phyloP scores from a whole-genome alignment of 495 filamentous ascomycete genomes.

The Tricharina praecox region DNA sequence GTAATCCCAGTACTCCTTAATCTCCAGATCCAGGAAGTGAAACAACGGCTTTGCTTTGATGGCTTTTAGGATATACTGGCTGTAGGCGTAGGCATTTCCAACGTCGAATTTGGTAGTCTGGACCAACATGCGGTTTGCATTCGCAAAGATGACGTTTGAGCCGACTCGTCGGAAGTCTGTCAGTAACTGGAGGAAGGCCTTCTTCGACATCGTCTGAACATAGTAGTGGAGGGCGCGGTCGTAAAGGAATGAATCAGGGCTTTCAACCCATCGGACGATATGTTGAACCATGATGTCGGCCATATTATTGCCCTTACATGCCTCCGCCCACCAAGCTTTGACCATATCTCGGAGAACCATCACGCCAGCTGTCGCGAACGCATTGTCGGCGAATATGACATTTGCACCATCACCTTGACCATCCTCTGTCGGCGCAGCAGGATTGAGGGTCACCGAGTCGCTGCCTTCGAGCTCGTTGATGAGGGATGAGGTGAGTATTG shows the following conservation, averaged over 20 bases:
- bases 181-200: constrained; percentile 93
- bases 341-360: constrained; percentile 93
- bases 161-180: constrained; percentile 90
- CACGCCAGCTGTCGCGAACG: constrained; percentile 81
- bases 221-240: constrained; percentile 94
- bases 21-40: constrained; percentile 91
- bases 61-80: constrained; percentile 90
- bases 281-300: constrained; percentile 97
- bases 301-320: constrained; percentile 78
- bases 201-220: constrained; percentile 92
- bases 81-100: constrained; percentile 91
- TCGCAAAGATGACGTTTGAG: constrained; percentile 83
- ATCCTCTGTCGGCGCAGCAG: constrained; percentile 49
- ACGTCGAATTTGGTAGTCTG: constrained; percentile 96
- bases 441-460: constrained; percentile 62
- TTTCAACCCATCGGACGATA: constrained; percentile 91
- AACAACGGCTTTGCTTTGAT: constrained; percentile 90
- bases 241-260: constrained; percentile 78
- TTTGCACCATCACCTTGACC: constrained; percentile 36
- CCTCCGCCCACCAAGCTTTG: constrained; percentile 93
- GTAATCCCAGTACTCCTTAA: constrained; percentile 99
- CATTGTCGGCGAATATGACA: constrained; percentile 73
- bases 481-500: constrained; percentile 88
- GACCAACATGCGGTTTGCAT: constrained; percentile 68
- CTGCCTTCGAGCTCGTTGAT: constrained; percentile 91